Conservation (phyloP, 1,284 basidiomycete species). For the Lentinula novae-zelandiae region DNA sequence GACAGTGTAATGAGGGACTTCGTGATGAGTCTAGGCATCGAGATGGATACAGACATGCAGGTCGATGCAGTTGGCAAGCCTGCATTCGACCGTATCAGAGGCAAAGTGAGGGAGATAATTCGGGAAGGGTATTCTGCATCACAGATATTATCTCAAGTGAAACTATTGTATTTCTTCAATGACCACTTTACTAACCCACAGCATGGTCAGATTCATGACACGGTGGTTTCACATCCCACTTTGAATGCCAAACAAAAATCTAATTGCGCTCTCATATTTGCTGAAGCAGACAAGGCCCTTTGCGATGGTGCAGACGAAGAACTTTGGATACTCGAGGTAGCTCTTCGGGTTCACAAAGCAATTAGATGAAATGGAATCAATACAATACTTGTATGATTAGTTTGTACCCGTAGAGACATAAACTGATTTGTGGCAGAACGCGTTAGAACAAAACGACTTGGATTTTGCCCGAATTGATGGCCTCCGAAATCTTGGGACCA, state of each 20-base stretch:
- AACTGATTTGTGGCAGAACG: neutral
- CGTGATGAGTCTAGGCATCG: slow-evolving; percentile 74
- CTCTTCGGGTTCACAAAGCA: slow-evolving; percentile 72
- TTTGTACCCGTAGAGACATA: neutral
- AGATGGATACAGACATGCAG: slow-evolving; percentile 51
- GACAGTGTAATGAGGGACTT: slow-evolving; percentile 69
- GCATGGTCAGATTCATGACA: slow-evolving; percentile 78
- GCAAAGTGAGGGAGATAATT: slow-evolving; percentile 73
- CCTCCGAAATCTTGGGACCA: slow-evolving; percentile 53
- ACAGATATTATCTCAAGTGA: slow-evolving; percentile 86
- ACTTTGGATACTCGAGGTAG: slow-evolving; percentile 89
- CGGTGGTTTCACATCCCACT: slow-evolving; percentile 79
- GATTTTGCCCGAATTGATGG: slow-evolving; percentile 66
- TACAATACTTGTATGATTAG: slow-evolving; percentile 8
- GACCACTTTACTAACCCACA: neutral
- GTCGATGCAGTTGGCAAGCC: slow-evolving; percentile 34
- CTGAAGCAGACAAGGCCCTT: slow-evolving; percentile 94
- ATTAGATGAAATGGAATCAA: slow-evolving; percentile 19
- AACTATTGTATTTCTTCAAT: slow-evolving; percentile 15
- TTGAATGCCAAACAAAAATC: slow-evolving; percentile 83
- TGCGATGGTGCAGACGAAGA: slow-evolving; percentile 99
- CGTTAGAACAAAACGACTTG: slow-evolving; percentile 71
- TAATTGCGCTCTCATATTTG: slow-evolving; percentile 79
- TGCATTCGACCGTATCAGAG: slow-evolving; percentile 71
- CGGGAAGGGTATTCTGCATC: slow-evolving; percentile 91